phyloP scores from a whole-genome alignment of 2,329 filamentous ascomycete species.

The Harringtonia aguacate region DNA sequence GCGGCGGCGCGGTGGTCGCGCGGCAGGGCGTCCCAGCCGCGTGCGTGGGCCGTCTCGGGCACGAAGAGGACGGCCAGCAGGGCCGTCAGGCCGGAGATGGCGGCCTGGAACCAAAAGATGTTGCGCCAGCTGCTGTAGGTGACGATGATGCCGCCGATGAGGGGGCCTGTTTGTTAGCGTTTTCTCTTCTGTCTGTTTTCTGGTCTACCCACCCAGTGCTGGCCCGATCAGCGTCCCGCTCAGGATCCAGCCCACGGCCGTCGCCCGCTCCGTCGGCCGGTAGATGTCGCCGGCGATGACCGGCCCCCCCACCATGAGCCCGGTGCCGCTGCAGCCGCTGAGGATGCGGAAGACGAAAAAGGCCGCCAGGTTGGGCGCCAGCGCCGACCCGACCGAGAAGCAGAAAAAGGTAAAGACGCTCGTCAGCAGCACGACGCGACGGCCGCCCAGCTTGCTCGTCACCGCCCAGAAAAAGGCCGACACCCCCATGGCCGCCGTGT shows the following conservation, averaged over 20 bases:
- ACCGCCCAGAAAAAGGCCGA: slow-evolving; percentile 57
- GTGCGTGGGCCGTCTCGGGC: slow-evolving; percentile 56
- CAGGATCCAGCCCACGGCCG: slow-evolving; percentile 56
- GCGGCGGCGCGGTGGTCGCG: no score
- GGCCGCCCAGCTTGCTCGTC: slow-evolving; percentile 46
- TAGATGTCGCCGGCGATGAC: slow-evolving; percentile 49
- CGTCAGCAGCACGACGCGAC: slow-evolving; percentile 43
- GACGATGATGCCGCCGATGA: slow-evolving; percentile 58
- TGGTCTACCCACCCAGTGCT: no score
- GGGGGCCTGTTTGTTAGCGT: slow-evolving; percentile 48
- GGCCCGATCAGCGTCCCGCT: slow-evolving; percentile 56
- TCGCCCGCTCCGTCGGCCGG: slow-evolving; percentile 51
- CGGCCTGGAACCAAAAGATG: slow-evolving; percentile 62
- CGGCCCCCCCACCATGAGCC: slow-evolving; percentile 56
- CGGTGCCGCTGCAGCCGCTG: slow-evolving; percentile 59
- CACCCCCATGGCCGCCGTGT: slow-evolving; percentile 61
- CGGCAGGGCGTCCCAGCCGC: slow-evolving; percentile 42
- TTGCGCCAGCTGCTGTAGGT: slow-evolving; percentile 57
- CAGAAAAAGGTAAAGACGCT: slow-evolving; percentile 48
- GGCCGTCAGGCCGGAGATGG: slow-evolving; percentile 44
- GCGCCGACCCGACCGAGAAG: slow-evolving; percentile 55
- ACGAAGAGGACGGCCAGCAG: slow-evolving; percentile 49
- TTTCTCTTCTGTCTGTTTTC: no score
- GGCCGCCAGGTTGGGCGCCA: slow-evolving; percentile 52
- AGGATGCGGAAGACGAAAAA: slow-evolving; percentile 61